Percentiles rank a stretch among this genome's conserved stretches.
Evolutionary conservation across 768 basidiomycete genomes (phyloP).

Genomic region (Panellus pusillus): DNA sequence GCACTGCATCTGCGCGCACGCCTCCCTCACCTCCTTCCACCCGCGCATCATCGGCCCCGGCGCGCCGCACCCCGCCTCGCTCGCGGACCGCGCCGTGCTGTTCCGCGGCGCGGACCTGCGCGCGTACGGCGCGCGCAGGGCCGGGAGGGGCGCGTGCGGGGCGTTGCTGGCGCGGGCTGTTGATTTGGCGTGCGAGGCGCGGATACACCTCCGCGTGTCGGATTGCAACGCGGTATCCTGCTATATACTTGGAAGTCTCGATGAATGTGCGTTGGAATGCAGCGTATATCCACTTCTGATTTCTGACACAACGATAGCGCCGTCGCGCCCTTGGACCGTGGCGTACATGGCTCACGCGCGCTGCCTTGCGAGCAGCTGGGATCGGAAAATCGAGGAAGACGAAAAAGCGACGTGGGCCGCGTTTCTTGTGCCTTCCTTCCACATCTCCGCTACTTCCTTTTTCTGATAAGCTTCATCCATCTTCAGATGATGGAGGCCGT

Average conservation of each 20-base stretch:
- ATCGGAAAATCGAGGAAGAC: too few species aligned
- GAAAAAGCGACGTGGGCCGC: neutral
- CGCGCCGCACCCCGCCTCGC: too few species aligned
- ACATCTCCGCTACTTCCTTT: too few species aligned
- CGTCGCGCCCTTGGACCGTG: neutral
- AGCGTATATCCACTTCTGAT: neutral
- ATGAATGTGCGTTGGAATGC: neutral
- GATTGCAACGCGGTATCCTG: neutral
- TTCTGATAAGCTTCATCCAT: too few species aligned
- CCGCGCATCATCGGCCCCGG: slow-evolving; percentile 4
- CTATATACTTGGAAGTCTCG: neutral
- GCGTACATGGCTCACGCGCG: slow-evolving; percentile 2
- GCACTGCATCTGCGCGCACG: slow-evolving; percentile 12
- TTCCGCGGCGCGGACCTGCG: neutral
- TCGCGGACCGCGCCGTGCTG: neutral
- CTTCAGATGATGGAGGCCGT: neutral
- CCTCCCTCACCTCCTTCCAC: slow-evolving; percentile 6
- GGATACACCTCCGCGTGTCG: neutral
- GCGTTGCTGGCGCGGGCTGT: neutral
- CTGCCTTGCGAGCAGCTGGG: neutral
- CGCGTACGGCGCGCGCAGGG: neutral
- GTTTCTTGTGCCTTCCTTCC: neutral
- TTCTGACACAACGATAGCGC: neutral
- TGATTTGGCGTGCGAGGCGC: neutral
- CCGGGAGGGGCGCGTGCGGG: neutral